Percentiles rank a stretch among this genome's conserved stretches.
These are phyloP conservation scores for Torrubiella hemipterigena DNA, from an alignment of 2,329 filamentous ascomycete species.

Conservation along the genomic window DNA sequence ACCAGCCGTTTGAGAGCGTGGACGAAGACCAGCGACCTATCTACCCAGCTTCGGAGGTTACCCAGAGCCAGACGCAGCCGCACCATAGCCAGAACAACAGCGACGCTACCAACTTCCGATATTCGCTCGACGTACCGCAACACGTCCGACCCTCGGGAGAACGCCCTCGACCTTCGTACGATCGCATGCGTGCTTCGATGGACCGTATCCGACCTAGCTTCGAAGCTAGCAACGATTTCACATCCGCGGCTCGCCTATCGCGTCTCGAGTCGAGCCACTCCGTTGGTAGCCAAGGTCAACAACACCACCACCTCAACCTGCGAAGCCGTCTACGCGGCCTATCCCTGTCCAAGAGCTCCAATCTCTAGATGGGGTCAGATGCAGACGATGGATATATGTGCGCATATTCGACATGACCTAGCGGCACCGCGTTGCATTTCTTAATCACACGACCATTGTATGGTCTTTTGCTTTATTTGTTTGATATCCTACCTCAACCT, in stretches of 20 bases:
- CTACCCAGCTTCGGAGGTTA: constrained; percentile 83
- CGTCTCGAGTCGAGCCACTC: constrained; percentile 68
- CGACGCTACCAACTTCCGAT: constrained; percentile 78
- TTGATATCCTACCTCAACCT: too few relatives aligned
- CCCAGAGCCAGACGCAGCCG: constrained; percentile 60
- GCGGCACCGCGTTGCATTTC: too few relatives aligned
- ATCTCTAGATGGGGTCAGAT: constrained; percentile 21
- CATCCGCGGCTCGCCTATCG: constrained; percentile 73
- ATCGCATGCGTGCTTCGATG: constrained; percentile 76
- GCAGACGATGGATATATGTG: too few relatives aligned
- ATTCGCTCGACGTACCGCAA: constrained; percentile 41
- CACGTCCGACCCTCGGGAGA: constrained; percentile 45
- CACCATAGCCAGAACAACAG: constrained; percentile 82
- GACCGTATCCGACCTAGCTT: constrained; percentile 75
- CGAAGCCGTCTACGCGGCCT: constrained; percentile 27
- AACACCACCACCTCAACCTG: too few relatives aligned
- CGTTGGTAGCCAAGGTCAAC: constrained; percentile 11
- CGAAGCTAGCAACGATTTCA: constrained; percentile 83
- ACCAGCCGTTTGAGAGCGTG: constrained; percentile 48
- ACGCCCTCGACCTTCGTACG: constrained; percentile 70
- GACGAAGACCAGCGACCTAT: constrained; percentile 87
- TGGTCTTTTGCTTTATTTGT: too few relatives aligned
- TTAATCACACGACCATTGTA: too few relatives aligned
- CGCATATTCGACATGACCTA: too few relatives aligned
- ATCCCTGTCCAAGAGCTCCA: constrained; percentile 28